Base-by-base conservation (phyloP, 768 basidiomycete species). In the Kwoniella dendrophila region DNA sequence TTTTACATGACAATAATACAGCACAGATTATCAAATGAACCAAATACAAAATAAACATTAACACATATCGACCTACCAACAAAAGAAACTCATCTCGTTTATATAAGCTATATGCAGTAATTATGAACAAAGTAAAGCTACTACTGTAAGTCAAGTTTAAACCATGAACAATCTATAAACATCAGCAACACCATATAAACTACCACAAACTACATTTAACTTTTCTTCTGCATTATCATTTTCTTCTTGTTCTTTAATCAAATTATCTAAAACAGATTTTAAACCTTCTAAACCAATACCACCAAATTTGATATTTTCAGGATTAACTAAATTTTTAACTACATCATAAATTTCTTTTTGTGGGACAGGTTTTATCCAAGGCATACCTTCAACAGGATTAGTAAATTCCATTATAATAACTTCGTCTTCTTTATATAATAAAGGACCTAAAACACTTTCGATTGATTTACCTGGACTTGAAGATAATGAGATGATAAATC, bases 101-200 rank as follows among this genome's bases (percentile, higher is more conserved):
- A n/a, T n/a, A n/a, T n/a, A n/a, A n/a, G n/a, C n/a, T n/a, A n/a
- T n/a, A n/a, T n/a, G n/a, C n/a, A n/a, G n/a, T n/a, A n/a, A n/a
- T n/a, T n/a, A n/a, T n/a, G n/a, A n/a, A n/a, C n/a, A n/a, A n/a
- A n/a, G n/a, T n/a, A n/a, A n/a, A n/a, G n/a, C n/a, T n/a, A n/a
- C n/a, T n/a, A n/a, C n/a, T n/a, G n/a, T n/a, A n/a, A n/a, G n/a
- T n/a, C n/a, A n/a, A n/a, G n/a, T n/a, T n/a, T n/a, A n/a, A n/a
- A n/a, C n/a, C n/a, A n/a, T n/a, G n/a, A 68, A 27, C 29, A 87
- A 68, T 59, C 92, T 82, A 81, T 95, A 96, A 57, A 94, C 86
- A 80, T 98, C 95, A 10, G 92, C 92, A 1, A 92, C 90, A 38
- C 97, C 84, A 80, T 99, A 99, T 70, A 98, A 77, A 79, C 96